A percentile compares a stretch with the other conserved stretches of the same genome.
Evolutionary conservation across 257 asterid species (phyloP).

Genomic region (Ophiorrhiza pumila): DNA sequence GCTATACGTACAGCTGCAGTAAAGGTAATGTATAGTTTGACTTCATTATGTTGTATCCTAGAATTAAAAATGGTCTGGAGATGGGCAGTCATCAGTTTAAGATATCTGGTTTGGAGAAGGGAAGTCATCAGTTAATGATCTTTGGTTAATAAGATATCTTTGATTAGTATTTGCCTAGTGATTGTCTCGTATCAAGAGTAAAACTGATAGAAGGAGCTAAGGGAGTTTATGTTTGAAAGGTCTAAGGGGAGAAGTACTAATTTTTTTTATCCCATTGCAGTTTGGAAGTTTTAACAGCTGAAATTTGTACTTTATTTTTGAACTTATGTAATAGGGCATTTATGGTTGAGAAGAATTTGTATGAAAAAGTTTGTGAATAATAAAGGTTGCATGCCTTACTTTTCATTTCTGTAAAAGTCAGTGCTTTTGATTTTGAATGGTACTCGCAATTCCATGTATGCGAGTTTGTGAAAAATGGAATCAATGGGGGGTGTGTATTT

Average conservation of each 20-base stretch:
- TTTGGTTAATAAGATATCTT: neutral
- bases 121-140: no score
- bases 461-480: neutral
- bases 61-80: neutral
- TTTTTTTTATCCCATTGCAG: neutral
- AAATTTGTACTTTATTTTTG: neutral
- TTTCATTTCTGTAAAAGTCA: neutral
- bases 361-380: neutral
- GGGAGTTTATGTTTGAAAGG: no score
- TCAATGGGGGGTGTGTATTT: neutral
- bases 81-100: neutral
- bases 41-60: conserved; percentile 5
- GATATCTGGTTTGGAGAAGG: no score
- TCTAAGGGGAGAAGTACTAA: no score
- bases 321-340: neutral
- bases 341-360: neutral
- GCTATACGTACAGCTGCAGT: conserved; percentile 98
- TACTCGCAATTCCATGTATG: neutral
- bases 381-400: neutral
- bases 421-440: neutral
- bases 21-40: conserved; percentile 61
- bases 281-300: neutral
- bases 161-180: no score
- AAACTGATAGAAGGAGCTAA: no score
- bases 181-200: no score